Conservation (phyloP, 176 grass and related monocot species). For the Carex cristatella region DNA sequence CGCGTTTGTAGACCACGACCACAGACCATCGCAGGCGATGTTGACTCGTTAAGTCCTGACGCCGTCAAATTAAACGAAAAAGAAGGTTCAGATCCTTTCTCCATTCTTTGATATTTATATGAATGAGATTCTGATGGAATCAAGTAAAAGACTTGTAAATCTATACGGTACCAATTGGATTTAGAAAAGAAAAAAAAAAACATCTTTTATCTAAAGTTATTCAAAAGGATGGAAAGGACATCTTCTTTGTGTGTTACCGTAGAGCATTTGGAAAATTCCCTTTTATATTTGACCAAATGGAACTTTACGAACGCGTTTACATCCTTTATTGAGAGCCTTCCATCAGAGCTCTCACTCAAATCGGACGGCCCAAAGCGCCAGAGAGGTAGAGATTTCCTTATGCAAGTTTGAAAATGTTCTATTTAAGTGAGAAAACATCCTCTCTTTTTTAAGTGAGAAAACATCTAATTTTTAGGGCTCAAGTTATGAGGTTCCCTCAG, state of each 20-base stretch:
- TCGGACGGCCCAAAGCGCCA: background rate
- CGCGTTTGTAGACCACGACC: constrained; percentile 2
- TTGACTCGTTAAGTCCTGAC: background rate
- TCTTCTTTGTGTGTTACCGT: background rate
- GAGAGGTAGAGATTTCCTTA: background rate
- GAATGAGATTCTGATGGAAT: background rate
- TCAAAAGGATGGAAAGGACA: background rate
- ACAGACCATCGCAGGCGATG: background rate
- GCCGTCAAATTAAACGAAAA: background rate
- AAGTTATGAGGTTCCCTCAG: too few species aligned
- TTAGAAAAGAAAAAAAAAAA: too few species aligned
- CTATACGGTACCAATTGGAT: too few species aligned
- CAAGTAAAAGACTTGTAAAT: too few species aligned
- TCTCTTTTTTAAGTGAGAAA: too few species aligned
- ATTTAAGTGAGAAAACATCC: too few species aligned
- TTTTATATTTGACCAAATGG: background rate
- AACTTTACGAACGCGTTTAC: background rate
- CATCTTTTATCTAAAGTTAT: background rate
- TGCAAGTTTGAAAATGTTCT: too few species aligned
- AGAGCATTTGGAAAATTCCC: background rate
- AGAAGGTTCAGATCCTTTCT: background rate
- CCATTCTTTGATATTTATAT: background rate
- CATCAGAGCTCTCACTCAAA: background rate
- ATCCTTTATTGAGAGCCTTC: background rate
- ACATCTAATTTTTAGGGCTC: too few species aligned